Base-by-base conservation (phyloP, 495 filamentous ascomycete species). In the Aspergillus conjunctus region DNA sequence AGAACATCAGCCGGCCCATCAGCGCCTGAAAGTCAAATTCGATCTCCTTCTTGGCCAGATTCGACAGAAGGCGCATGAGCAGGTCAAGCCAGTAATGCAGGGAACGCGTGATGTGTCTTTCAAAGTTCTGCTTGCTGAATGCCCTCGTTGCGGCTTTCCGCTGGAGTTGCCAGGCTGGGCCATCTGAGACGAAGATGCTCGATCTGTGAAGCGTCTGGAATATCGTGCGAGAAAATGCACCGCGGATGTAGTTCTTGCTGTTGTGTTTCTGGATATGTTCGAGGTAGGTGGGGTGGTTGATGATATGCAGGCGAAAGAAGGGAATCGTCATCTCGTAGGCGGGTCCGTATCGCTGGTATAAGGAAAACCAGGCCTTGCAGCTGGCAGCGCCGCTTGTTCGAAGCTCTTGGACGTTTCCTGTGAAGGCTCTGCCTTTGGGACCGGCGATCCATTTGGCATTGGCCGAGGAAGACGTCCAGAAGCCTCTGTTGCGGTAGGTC, bases 161-260 rank as follows among this genome's bases (percentile, higher is more conserved):
- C 37, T 41, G 9, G 3, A 41, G 37, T 11, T 41, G 37, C 37
- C 37, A 41, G 0, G 37, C 37, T 7, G 9, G 37, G 37, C 37
- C 37, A 11, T 41, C 37, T 0, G 2, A 6, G 12, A 41, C 12
- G 9, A 41, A 41, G 8, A 41, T 41, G 37, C 37, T 41, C 6
- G 37, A 41, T 41, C 37, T 41, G 15, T 41, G 37, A 41, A 41
- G 37, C 37, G 37, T 41, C 37, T 41, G 37, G 37, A 41, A 41
- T 4, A 41, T 9, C 7, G 7, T 41, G 37, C 37, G 37, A 11
- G 37, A 5, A 41, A 41, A 41, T 5, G 37, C 37, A 7, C 37
- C 37, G 37, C 37, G 9, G 15, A 41, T 41, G 37, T 41, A 41
- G 37, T 41, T 41, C 37, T 41, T 41, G 37, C 37, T 41, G 37